These are phyloP conservation scores for Arthrinium phaeospermum DNA, from an alignment of 2,329 filamentous ascomycete species.

Conservation along the genomic window DNA sequence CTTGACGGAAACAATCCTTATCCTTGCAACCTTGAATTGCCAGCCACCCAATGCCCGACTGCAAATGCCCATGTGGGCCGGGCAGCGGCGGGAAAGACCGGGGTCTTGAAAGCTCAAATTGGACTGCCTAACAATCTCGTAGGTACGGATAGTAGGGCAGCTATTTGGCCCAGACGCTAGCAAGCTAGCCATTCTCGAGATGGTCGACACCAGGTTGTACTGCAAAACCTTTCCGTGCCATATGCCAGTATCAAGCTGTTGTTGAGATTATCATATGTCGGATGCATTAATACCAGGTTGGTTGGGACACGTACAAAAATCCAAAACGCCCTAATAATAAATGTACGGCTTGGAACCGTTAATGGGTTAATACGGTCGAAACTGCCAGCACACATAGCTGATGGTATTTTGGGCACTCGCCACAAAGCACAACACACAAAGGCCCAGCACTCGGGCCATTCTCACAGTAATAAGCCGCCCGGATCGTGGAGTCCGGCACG, in stretches of 20 bases:
- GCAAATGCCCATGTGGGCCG: constrained; percentile 19
- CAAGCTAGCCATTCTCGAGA: not conserved
- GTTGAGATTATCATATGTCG: not conserved
- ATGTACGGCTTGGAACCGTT: not conserved
- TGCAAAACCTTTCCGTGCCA: not conserved
- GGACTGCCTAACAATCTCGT: constrained; percentile 1
- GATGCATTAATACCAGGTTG: not conserved
- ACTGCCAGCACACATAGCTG: not conserved
- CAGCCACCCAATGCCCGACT: constrained; percentile 7
- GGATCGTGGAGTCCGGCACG: not conserved
- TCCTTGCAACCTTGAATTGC: not conserved
- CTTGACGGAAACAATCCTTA: constrained; percentile 16
- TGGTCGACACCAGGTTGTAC: not conserved
- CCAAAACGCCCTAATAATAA: not conserved
- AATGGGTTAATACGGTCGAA: not conserved
- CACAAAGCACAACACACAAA: not conserved
- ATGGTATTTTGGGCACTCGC: not conserved
- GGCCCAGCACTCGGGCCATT: not conserved
- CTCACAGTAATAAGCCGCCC: not conserved
- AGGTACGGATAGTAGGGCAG: not conserved
- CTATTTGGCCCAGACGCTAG: not conserved
- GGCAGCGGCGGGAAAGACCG: constrained; percentile 18
- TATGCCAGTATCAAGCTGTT: not conserved
- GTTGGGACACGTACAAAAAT: not conserved
- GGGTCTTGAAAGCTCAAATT: constrained; percentile 17